Base-by-base conservation (phyloP, 2,329 filamentous ascomycete genomes). In the Talaromyces amestolkiae region DNA sequence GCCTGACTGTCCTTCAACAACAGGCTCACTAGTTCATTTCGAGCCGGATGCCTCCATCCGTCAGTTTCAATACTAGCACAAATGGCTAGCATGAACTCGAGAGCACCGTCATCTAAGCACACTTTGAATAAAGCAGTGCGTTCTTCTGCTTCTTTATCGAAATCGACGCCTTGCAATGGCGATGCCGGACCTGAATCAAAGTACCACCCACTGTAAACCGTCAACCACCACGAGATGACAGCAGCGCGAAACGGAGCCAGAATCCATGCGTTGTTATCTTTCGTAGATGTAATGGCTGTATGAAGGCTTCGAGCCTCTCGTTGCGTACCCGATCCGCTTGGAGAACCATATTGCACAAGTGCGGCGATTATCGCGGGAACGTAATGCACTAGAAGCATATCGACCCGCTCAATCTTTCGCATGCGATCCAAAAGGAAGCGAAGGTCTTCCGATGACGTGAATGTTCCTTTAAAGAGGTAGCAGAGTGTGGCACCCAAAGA, bases 201-300 rank as follows among this genome's bases (percentile, higher is more conserved):
- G 75, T 93, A 97, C 83, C 92, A 91, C 2, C 92, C 92, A 70
- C 91, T 95, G 78, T 97, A 97, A 73, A 98, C 93, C 37, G 92
- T 89, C 56, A 97, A 85, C 95, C 95, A 99, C 85, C 91, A 93
- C 4, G 90, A 87, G 63, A 87, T 85, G 13, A 93, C 85, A 3
- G 92, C 90, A 54, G 93, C 91, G 71, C 93, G 90, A 13, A 98
- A 84, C 70, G 89, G 90, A 17, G 89, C 83, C 45, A 96, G 76
- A 24, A 85, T 83, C 91, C 93, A 97, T 17, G 84, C 80, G 49
- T 89, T 82, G 66, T 88, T 86, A 59, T 93, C 90, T 54, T 86
- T 81, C 19, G 86, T 84, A 43, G 86, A 84, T 69, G 89, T 87
- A 24, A 97, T 83, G 41, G 87, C 82, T 15, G 84, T 79, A 73